Percentiles rank a stretch among this genome's conserved stretches.
phyloP scores from a whole-genome alignment of 225 moss, liverwort and hornwort genomes.

The Climacium dendroides region DNA sequence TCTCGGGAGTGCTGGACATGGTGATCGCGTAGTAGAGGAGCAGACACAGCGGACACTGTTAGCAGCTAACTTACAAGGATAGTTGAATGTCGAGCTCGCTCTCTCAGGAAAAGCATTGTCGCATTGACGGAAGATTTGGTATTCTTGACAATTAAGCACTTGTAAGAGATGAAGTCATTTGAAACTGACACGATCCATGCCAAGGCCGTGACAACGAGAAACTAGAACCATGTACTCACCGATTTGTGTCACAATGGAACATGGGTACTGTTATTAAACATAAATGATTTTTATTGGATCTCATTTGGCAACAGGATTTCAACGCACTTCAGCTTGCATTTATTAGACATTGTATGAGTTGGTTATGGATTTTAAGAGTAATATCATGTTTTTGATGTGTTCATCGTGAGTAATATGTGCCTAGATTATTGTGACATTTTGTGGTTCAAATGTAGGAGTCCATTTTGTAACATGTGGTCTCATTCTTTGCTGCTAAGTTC shows the following conservation, averaged over 20 bases:
- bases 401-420: neutral
- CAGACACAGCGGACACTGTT: neutral
- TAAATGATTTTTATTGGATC: neutral
- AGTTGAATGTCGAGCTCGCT: neutral
- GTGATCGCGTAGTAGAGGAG: neutral
- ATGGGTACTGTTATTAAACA: neutral
- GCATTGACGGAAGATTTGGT: neutral
- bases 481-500: too few species aligned
- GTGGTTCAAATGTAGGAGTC: neutral
- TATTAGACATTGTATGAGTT: neutral
- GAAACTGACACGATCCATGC: neutral
- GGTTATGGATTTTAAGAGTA: neutral
- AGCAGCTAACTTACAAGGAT: neutral
- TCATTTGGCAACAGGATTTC: neutral
- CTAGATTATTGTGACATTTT: neutral
- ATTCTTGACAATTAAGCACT: neutral
- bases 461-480: too few species aligned
- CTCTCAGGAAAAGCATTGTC: neutral
- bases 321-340: too few species aligned
- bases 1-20: slow-evolving; percentile 15
- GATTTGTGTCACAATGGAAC: neutral
- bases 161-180: slow-evolving; percentile 8
- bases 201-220: neutral
- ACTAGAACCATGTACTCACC: neutral
- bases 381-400: neutral